Conservation (phyloP, 129 eudicot species). For the Calendula officinalis region DNA sequence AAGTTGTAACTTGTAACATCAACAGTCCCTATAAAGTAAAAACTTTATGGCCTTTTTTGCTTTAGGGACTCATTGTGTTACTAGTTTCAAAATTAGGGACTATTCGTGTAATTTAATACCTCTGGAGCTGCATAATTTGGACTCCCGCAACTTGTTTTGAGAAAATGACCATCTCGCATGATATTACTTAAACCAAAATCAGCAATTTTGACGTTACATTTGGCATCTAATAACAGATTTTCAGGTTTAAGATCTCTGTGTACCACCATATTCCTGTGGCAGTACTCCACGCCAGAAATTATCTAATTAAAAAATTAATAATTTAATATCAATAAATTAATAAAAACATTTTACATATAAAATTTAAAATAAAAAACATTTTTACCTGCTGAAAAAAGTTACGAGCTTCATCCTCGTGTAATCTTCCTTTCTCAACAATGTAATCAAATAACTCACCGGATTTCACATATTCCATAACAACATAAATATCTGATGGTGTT, state of each 20-base stretch:
- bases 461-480: conserved; percentile 80
- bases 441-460: conserved; percentile 80
- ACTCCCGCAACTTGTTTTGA: conserved; percentile 94
- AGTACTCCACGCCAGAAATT: conserved; percentile 96
- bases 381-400: conserved; percentile 80
- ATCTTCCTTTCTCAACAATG: conserved; percentile 88
- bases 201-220: conserved; percentile 80
- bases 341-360: not conserved
- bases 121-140: conserved; percentile 99
- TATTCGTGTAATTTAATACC: conserved; percentile 33
- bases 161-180: conserved; percentile 94
- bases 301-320: conserved; percentile 46
- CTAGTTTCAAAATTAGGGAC: too few relatives aligned
- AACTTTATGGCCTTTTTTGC: too few relatives aligned
- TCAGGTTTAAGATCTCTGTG: conserved; percentile 97
- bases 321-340: not conserved
- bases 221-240: conserved; percentile 80
- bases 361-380: not conserved
- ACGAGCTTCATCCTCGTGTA: conserved; percentile 94
- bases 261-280: conserved; percentile 96
- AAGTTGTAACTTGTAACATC: too few relatives aligned
- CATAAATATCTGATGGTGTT: conserved; percentile 65
- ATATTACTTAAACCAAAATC: conserved; percentile 97
- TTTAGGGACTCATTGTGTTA: too few relatives aligned
- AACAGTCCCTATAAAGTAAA: too few relatives aligned